Conservation (phyloP, 495 filamentous ascomycete species). For the Xylona heveae region DNA sequence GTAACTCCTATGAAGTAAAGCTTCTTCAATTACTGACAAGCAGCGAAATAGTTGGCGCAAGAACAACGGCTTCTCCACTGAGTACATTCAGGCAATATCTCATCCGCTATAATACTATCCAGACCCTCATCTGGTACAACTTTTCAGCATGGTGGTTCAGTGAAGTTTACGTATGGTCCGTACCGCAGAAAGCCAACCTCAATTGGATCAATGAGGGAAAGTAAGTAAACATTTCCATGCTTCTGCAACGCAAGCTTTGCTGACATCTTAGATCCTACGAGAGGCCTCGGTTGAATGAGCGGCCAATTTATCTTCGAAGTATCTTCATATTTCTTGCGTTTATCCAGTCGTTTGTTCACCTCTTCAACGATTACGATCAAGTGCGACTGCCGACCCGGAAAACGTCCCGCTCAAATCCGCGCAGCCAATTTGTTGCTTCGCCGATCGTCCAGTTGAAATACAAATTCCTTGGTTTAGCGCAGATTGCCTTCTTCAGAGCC, state of each 20-base stretch:
- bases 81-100: slow-evolving; percentile 34
- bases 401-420: slow-evolving; percentile 16
- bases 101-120: slow-evolving; percentile 32
- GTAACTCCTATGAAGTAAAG: slow-evolving; percentile 3
- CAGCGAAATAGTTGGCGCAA: slow-evolving; percentile 25
- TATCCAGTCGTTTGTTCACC: slow-evolving; percentile 44
- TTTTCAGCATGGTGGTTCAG: slow-evolving; percentile 66
- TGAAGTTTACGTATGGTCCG: slow-evolving; percentile 63
- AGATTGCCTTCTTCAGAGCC: slow-evolving; percentile 18
- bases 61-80: slow-evolving; percentile 46
- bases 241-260: slow-evolving; percentile 7
- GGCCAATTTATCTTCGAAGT: slow-evolving; percentile 58
- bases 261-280: slow-evolving; percentile 31
- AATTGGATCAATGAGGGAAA: slow-evolving; percentile 46
- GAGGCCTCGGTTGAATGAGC: slow-evolving; percentile 66
- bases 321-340: slow-evolving; percentile 46
- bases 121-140: slow-evolving; percentile 50
- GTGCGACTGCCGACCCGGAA: slow-evolving; percentile 31
- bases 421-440: slow-evolving; percentile 13
- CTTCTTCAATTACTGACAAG: background rate
- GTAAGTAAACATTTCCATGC: slow-evolving; percentile 17
- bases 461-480: slow-evolving; percentile 14
- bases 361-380: slow-evolving; percentile 54
- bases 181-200: slow-evolving; percentile 37
- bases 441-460: slow-evolving; percentile 13